Evolutionary conservation across 2,329 filamentous ascomycete species (phyloP).

Genomic region (Ophiosphaerella narmari): DNA sequence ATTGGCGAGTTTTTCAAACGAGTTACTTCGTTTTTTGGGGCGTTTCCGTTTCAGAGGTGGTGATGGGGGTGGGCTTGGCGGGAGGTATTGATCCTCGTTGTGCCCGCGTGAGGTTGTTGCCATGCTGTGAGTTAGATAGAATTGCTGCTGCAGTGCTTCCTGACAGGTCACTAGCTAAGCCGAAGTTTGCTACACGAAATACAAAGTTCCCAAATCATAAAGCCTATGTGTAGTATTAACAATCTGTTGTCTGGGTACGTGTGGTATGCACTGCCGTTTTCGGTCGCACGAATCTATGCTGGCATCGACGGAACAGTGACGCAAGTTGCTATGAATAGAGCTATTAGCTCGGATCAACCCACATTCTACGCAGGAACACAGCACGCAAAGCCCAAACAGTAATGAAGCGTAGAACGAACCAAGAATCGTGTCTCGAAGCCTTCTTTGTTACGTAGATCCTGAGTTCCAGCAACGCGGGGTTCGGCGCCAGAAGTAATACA

Average conservation of each 20-base stretch:
- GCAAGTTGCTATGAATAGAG: slow-evolving; percentile 15
- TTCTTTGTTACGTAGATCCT: too few species aligned
- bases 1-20: slow-evolving; percentile 36
- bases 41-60: slow-evolving; percentile 25
- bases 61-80: slow-evolving; percentile 36
- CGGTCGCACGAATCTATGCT: slow-evolving; percentile 5
- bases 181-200: not conserved
- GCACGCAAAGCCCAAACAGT: not conserved
- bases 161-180: not conserved
- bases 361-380: slow-evolving; percentile 10
- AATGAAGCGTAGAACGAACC: not conserved
- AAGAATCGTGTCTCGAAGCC: too few species aligned
- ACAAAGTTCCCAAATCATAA: not conserved
- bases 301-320: slow-evolving; percentile 14
- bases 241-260: not conserved
- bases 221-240: not conserved
- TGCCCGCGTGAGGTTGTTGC: slow-evolving; percentile 17
- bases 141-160: not conserved
- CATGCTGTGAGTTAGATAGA: slow-evolving; percentile 9
- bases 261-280: not conserved
- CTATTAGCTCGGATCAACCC: slow-evolving; percentile 10
- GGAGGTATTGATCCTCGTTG: slow-evolving; percentile 16
- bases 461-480: too few species aligned
- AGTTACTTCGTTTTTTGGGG: slow-evolving; percentile 33
- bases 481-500: too few species aligned